A percentile compares a stretch with the other conserved stretches of the same genome.
Conservation (phyloP, 352 stramenopile species). For the Phytophthora vignae region DNA sequence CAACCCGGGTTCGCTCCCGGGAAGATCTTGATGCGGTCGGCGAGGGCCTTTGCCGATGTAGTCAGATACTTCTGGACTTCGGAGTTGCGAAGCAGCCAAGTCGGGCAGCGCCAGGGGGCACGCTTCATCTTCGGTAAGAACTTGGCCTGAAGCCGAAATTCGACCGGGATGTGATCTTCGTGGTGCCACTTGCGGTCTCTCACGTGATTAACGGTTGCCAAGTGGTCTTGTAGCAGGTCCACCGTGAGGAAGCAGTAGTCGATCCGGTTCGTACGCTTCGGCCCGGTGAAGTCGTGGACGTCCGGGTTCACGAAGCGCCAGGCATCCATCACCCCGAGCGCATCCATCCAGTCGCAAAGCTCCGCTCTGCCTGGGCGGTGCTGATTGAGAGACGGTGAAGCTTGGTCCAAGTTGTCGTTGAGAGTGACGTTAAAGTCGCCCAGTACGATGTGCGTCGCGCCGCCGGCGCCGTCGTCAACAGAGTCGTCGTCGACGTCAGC, state of each 20-base stretch:
- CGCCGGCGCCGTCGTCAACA: too few relatives aligned
- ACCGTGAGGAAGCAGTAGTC: constrained; percentile 28
- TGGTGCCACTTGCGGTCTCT: constrained; percentile 24
- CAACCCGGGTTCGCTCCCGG: constrained; percentile 18
- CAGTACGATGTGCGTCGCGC: constrained; percentile 1
- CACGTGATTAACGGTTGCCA: constrained; percentile 8
- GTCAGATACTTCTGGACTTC: neutral
- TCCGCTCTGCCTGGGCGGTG: constrained; percentile 2
- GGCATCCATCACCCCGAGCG: constrained; percentile 14
- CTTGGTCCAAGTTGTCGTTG: constrained; percentile 7
- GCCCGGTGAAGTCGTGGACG: constrained; percentile 10
- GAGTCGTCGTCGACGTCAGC: neutral
- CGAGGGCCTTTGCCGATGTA: neutral
- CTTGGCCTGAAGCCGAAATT: constrained; percentile 6
- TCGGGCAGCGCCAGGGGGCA: constrained; percentile 6
- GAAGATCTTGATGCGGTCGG: constrained; percentile 6
- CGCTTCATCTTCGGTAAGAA: neutral
- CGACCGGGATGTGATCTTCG: constrained; percentile 22
- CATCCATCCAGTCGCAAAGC: constrained; percentile 17
- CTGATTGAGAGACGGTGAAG: neutral
- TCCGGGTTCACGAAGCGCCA: constrained; percentile 20
- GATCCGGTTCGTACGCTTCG: constrained; percentile 10
- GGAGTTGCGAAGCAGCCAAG: constrained; percentile 7
- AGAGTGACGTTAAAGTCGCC: constrained; percentile 21
- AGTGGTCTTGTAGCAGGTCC: constrained; percentile 17